Base-by-base conservation (phyloP, 2,329 filamentous ascomycete species). In the Paracamarosporium sp. region DNA sequence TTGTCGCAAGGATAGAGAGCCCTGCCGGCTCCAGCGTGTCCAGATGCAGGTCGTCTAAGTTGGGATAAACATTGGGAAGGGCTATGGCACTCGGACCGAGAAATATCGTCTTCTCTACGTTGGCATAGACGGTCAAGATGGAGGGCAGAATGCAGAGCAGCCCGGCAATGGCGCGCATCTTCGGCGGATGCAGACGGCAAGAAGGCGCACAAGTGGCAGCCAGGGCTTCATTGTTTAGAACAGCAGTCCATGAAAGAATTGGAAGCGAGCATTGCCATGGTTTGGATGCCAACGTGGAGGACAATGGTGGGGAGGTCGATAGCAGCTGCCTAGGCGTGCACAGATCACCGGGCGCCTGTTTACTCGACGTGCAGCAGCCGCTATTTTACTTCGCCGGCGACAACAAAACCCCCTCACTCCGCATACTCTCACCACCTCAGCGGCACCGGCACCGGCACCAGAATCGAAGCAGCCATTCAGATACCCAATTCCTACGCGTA, bases 61-160 rank as follows among this genome's bases (percentile, higher is more conserved):
- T 83, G 56, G 84, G 85, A 65, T 81, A 82, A 50, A 80, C 74
- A 53, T 83, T 76, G 33, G 89, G 85, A 44, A 90, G 77, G 53
- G 81, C 76, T 68, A 86, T 76, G 30, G 82, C 76, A 30, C 79
- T 72, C 11, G 93, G 93, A 22, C 86, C 92, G 33, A 90, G 81
- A 80, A 99, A 98, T 70, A 98, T 92, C 66, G 86, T 83, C 79
- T 99, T 99, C 76, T 98, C 95, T 54, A 90, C 90, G 76, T 99
- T 98, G 74, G 90, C 92, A 65, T 67, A 68, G 64, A 73, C 73
- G 52, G 62, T 71, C 65, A 74, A 69, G 59, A 71, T 76, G 41
- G 64, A 60, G 65, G 70, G 62, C 44, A 61, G 15, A 63, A 67
- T 63, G 64, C 63, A 70, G 68, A 72, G 64, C 63, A 74, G 63